Conservation (phyloP, 2,329 filamentous ascomycete species). For the Epichloe aotearoae region DNA sequence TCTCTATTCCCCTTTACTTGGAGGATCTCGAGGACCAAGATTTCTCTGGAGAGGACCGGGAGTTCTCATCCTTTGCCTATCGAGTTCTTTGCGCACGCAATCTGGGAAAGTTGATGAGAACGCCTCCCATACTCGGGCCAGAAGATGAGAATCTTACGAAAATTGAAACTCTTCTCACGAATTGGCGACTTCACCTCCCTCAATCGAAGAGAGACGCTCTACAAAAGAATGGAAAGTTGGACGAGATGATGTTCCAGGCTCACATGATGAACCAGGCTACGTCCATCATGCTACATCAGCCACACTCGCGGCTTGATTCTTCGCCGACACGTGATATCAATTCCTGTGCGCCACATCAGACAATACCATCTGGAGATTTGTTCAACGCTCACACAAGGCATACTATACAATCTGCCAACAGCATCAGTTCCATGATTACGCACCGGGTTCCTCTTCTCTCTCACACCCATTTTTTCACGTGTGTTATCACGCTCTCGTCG, state of each 20-base stretch:
- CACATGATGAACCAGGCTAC: slow-evolving; percentile 61
- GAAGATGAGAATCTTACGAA: slow-evolving; percentile 38
- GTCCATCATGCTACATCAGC: slow-evolving; percentile 66
- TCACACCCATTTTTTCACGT: slow-evolving; percentile 82
- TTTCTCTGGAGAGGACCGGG: slow-evolving; percentile 56
- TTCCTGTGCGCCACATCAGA: slow-evolving; percentile 50
- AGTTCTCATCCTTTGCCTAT: slow-evolving; percentile 77
- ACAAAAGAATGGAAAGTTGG: slow-evolving; percentile 55
- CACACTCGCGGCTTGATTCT: slow-evolving; percentile 60
- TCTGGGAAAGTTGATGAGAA: slow-evolving; percentile 59
- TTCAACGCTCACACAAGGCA: slow-evolving; percentile 64
- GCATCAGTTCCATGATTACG: slow-evolving; percentile 61
- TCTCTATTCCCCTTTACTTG: slow-evolving; percentile 48
- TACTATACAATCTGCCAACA: slow-evolving; percentile 65
- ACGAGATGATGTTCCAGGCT: slow-evolving; percentile 87
- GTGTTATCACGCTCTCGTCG: slow-evolving; percentile 63
- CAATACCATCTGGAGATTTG: slow-evolving; percentile 32
- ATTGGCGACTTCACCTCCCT: slow-evolving; percentile 73
- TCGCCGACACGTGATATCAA: slow-evolving; percentile 45
- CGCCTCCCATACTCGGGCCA: slow-evolving; percentile 35
- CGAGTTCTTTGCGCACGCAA: slow-evolving; percentile 71
- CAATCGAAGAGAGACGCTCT: slow-evolving; percentile 56
- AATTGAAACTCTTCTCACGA: slow-evolving; percentile 43
- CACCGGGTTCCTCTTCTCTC: slow-evolving; percentile 58
- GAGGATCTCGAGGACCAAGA: slow-evolving; percentile 63